Base-by-base conservation (phyloP, 2,329 filamentous ascomycete species). In the Ceratocystis papillata region DNA sequence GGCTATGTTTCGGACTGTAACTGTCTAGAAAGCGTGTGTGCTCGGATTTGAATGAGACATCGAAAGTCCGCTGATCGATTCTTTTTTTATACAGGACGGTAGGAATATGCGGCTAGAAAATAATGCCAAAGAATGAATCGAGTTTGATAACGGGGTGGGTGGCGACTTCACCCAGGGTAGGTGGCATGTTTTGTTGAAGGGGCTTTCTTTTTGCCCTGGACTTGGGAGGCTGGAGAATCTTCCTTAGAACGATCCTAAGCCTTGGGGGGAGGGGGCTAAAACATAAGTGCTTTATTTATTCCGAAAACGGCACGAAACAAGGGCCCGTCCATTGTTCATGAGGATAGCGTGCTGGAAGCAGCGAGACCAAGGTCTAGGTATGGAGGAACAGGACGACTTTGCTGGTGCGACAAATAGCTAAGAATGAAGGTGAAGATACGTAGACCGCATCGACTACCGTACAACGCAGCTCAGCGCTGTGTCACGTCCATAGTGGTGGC, bases 1-100 rank as follows among this genome's bases (percentile, higher is more conserved):
- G 50, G 53, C 53, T 37, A 37, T 59, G 53, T 59, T 59, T 59
- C 53, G 28, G 28, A 59, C 53, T 59, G 53, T 25, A 20, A 59
- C 53, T 59, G 22, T 33, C 7, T 59, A 33, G 53, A 59, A 59
- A 33, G 28, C 53, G 53, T 57, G 53, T 25, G 10, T 37, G 48
- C 15, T 25, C 48, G 53, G 53, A 59, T 25, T n/a, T 33, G 28
- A 33, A 59, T 59, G 53, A 59, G 53, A 59, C 53, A 59, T 12
- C 20, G 15, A 10, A 53, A 53, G 20, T 25, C 20, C 48, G 20
- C 48, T 25, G 20, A 53, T 25, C 20, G 37, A 37, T 37, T 10
- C 37, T 37, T 10, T 10, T 37, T 37, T 12, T 37, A 37, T 37
- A 37, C 37, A 37, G 37, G 37, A 37, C 37, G 37, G 10, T 37